A percentile compares a stretch with the other conserved stretches of the same genome.
Conservation (phyloP, 148 eudicot species). For the Fagopyrum tataricum region DNA sequence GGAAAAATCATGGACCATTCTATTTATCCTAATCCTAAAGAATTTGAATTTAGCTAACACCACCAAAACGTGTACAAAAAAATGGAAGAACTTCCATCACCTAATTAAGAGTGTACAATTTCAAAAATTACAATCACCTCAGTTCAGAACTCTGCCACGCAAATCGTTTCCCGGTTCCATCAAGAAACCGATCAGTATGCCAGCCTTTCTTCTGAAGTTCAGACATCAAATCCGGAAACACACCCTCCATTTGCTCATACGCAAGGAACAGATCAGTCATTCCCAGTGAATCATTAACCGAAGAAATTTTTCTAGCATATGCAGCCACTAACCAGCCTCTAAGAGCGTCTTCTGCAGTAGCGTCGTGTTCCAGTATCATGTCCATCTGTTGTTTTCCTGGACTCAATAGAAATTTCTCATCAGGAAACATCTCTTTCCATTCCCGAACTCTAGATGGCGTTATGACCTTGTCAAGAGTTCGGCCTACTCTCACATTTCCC, state of each 20-base stretch:
- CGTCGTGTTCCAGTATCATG: constrained; percentile 74
- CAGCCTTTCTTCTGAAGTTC: constrained; percentile 78
- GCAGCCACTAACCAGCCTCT: constrained; percentile 97
- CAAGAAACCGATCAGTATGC: constrained; percentile 97
- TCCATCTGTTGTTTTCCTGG: constrained; percentile 52
- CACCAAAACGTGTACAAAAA: background rate
- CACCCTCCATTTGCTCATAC: constrained; percentile 67
- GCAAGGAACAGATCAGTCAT: constrained; percentile 37
- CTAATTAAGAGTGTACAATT: background rate
- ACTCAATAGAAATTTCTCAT: constrained; percentile 70
- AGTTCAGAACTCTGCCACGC: constrained; percentile 23
- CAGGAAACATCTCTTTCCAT: constrained; percentile 67
- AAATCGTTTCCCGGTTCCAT: constrained; percentile 85
- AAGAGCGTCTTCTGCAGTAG: constrained; percentile 91
- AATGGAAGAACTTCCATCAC: background rate
- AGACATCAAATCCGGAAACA: constrained; percentile 52
- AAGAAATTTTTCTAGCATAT: constrained; percentile 43
- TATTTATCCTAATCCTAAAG: background rate
- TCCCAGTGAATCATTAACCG: constrained; percentile 18
- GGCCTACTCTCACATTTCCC: constrained; percentile 81
- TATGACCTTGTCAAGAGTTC: constrained; percentile 48
- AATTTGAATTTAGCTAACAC: background rate
- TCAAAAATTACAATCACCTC: constrained; percentile 9
- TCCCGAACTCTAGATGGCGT: constrained; percentile 61
- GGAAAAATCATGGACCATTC: no score